Evolutionary conservation across 768 basidiomycete species (phyloP).

Genomic region (Ramaria rubella): DNA sequence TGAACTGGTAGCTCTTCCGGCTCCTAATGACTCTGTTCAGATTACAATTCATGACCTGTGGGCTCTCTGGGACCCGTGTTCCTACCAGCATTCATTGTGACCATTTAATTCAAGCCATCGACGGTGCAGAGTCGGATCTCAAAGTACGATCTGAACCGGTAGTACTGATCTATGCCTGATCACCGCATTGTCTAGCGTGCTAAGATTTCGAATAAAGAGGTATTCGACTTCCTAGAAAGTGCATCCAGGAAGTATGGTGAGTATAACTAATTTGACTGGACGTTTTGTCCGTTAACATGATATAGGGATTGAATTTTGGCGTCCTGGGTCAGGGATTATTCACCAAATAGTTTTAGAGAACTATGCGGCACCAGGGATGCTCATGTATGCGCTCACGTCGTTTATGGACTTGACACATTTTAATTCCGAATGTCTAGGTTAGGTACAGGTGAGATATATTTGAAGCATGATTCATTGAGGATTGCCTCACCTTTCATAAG

Average conservation of each 20-base stretch:
- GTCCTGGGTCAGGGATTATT: slow-evolving; percentile 89
- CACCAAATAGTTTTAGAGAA: slow-evolving; percentile 99
- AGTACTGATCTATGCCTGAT: background rate
- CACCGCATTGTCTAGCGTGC: slow-evolving; percentile 48
- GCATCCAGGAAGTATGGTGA: slow-evolving; percentile 73
- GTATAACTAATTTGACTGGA: background rate
- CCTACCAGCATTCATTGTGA: slow-evolving; percentile 95
- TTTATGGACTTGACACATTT: slow-evolving; percentile 9
- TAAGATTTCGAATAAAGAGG: slow-evolving; percentile 85
- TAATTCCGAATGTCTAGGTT: slow-evolving; percentile 42
- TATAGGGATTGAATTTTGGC: slow-evolving; percentile 90
- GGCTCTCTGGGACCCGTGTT: slow-evolving; percentile 75
- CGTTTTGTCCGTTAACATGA: background rate
- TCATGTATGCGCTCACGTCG: slow-evolving; percentile 52
- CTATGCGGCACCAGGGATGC: slow-evolving; percentile 91
- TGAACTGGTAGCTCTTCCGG: background rate
- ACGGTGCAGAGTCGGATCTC: slow-evolving; percentile 81
- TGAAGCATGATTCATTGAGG: background rate
- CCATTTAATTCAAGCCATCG: slow-evolving; percentile 91
- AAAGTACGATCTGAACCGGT: slow-evolving; percentile 40
- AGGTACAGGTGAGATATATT: slow-evolving; percentile 56
- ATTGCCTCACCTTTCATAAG: slow-evolving; percentile 29
- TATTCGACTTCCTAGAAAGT: slow-evolving; percentile 95
- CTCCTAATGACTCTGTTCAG: slow-evolving; percentile 31
- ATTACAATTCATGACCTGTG: slow-evolving; percentile 97